Evolutionary conservation across 768 basidiomycete genomes (phyloP), one percentile per base, ranked within the genome.

Genomic region (Boletus vermiculosoides): DNA sequence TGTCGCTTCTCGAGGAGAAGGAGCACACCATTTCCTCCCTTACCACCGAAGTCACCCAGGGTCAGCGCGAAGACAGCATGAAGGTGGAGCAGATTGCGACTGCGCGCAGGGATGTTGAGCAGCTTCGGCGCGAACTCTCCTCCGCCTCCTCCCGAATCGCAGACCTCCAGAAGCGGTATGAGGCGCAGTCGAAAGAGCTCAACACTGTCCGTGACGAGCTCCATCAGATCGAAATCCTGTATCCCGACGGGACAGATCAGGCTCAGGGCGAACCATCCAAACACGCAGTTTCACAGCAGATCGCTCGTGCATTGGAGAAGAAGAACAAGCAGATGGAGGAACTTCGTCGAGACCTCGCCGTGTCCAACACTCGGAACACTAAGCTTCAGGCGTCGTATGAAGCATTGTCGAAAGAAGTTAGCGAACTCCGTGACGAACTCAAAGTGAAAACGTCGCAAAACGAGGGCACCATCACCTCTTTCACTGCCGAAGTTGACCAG

Each of bases 321-420:
- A 59, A 50, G 44, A 31, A 51, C 8, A 30, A 49, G 13, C 10
- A 45, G n/a, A 45, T 60, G 22, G 30, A 34, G 10, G 41, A 51
- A n/a, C 61, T 61, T 54, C 49, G 52, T 36, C 20, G 11, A 12
- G 45, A 48, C 16, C 45, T 61, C 13, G 31, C 15, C 2, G 20
- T 2, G 1, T 28, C 45, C 13, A 53, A 49, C 15, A 42, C 59
- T 51, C 49, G 45, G 45, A 50, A 54, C 6, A 34, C 40, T 1
- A 48, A 50, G n/a, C 40, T 61, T 25, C 51, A 56, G 44, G 53
- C 11, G n/a, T 50, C 20, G 22, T 36, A 34, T 18, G 60, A 55
- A 16, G 44, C 18, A 12, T 2, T 53, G 33, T 56, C 55, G 11
- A 48, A 15, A 15, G 45, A 54, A 30, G 13, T 45, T 28, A 44